phyloP scores from a whole-genome alignment of 2,329 filamentous ascomycete species.

The Anisogramma anomala region DNA sequence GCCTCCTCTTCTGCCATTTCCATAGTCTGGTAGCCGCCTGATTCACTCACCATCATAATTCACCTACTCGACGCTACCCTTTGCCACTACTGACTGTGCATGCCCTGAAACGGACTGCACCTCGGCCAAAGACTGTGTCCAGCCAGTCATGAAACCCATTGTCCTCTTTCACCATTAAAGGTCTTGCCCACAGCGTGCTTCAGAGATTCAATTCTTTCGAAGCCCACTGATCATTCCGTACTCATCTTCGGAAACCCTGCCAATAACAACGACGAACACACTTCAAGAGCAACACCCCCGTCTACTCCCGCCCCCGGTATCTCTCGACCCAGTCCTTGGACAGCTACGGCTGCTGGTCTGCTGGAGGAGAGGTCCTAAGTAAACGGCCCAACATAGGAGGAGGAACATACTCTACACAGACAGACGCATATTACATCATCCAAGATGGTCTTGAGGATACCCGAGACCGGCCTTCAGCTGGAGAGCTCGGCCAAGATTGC shows the following conservation, averaged over 20 bases:
- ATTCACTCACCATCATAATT: neutral
- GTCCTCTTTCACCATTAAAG: constrained; percentile 3
- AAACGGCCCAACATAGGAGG: neutral
- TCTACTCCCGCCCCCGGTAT: neutral
- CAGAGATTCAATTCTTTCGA: constrained; percentile 6
- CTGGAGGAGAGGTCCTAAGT: constrained; percentile 12
- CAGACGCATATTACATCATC: constrained; percentile 1
- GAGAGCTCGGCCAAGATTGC: constrained; percentile 36
- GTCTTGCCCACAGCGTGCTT: constrained; percentile 8
- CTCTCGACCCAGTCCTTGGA: constrained; percentile 12
- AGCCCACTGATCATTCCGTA: constrained; percentile 1
- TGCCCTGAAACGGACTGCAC: neutral
- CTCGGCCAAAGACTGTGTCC: neutral
- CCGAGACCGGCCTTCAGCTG: constrained; percentile 46
- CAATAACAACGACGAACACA: neutral
- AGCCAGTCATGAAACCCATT: constrained; percentile 13
- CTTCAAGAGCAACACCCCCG: neutral
- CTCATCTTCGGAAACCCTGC: neutral
- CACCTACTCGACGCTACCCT: neutral
- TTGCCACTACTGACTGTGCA: neutral
- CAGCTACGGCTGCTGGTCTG: constrained; percentile 14
- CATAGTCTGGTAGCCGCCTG: neutral
- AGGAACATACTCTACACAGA: constrained; percentile 8
- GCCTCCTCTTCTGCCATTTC: constrained; percentile 2
- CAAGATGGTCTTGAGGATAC: constrained; percentile 37